Percentiles rank a stretch among this genome's conserved stretches.
These are phyloP conservation scores for Puya raimondii DNA, from an alignment of 176 grass and related monocot genomes.

Conservation along the genomic window DNA sequence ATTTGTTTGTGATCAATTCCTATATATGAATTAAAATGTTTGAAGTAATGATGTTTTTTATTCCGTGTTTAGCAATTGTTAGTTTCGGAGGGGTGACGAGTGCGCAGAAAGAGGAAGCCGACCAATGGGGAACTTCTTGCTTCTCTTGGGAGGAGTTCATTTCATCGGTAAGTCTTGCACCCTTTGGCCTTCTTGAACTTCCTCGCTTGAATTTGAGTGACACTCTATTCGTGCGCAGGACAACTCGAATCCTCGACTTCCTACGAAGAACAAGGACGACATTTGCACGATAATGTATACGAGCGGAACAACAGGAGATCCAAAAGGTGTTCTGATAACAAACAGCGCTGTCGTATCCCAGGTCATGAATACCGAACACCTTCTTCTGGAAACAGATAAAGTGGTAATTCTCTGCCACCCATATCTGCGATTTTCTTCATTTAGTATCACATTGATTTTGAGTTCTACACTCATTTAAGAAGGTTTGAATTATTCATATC, in stretches of 20 bases:
- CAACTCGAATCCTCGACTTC: conserved; percentile 27
- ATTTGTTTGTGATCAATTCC: conserved; percentile 12
- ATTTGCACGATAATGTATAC: conserved; percentile 98
- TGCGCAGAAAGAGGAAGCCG: conserved; percentile 56
- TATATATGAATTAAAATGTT: background rate
- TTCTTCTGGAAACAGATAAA: conserved; percentile 81
- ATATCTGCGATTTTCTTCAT: background rate
- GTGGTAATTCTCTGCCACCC: conserved; percentile 32
- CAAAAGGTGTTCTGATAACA: conserved; percentile 84
- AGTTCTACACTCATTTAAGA: too few relatives aligned
- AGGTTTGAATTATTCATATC: background rate
- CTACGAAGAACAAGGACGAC: conserved; percentile 49
- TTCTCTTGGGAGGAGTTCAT: conserved; percentile 82
- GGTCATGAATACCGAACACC: conserved; percentile 63
- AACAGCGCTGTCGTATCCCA: conserved; percentile 66
- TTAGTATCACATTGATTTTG: background rate
- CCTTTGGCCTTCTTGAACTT: background rate
- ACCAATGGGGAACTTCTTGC: conserved; percentile 51
- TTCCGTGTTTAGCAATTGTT: conserved; percentile 51
- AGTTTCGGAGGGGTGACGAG: conserved; percentile 62
- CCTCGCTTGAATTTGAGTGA: background rate
- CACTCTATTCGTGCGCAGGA: conserved; percentile 33
- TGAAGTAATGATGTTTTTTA: conserved; percentile 21
- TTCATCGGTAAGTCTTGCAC: conserved; percentile 37
- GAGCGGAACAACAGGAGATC: conserved; percentile 89